Conservation (phyloP, 2,329 filamentous ascomycete genomes). For the Tolypocladium guangdongense region DNA sequence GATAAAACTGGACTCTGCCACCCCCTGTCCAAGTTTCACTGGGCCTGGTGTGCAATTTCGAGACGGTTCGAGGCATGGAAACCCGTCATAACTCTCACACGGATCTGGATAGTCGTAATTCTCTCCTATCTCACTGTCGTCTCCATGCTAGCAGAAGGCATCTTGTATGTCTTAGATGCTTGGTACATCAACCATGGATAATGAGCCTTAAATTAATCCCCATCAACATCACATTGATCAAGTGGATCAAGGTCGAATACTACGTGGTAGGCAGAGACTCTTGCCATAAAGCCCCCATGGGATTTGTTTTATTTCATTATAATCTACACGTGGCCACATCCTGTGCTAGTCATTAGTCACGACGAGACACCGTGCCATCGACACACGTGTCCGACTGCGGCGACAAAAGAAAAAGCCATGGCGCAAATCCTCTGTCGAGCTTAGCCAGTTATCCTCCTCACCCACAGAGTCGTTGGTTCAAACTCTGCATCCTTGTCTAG, state of each 20-base stretch:
- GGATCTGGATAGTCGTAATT: too few relatives aligned
- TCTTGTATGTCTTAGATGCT: too few relatives aligned
- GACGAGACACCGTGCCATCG: background rate
- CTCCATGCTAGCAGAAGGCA: background rate
- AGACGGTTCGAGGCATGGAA: too few relatives aligned
- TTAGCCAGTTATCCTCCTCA: slow-evolving; percentile 62
- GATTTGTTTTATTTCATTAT: background rate
- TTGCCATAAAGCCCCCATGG: background rate
- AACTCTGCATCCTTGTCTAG: slow-evolving; percentile 55
- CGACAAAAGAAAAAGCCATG: background rate
- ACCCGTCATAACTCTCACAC: too few relatives aligned
- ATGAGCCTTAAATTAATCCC: background rate
- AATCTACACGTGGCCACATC: background rate
- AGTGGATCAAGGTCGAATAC: background rate
- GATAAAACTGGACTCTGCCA: too few relatives aligned
- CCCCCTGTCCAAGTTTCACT: too few relatives aligned
- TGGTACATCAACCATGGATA: too few relatives aligned
- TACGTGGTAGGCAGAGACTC: background rate
- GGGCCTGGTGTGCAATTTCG: too few relatives aligned
- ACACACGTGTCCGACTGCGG: background rate
- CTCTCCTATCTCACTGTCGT: background rate
- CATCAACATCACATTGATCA: background rate
- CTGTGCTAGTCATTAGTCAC: background rate
- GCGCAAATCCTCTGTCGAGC: background rate
- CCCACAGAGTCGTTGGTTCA: slow-evolving; percentile 64